Evolutionary conservation across 352 stramenopile genomes (phyloP).

Genomic region (Globisporangium parvum): DNA sequence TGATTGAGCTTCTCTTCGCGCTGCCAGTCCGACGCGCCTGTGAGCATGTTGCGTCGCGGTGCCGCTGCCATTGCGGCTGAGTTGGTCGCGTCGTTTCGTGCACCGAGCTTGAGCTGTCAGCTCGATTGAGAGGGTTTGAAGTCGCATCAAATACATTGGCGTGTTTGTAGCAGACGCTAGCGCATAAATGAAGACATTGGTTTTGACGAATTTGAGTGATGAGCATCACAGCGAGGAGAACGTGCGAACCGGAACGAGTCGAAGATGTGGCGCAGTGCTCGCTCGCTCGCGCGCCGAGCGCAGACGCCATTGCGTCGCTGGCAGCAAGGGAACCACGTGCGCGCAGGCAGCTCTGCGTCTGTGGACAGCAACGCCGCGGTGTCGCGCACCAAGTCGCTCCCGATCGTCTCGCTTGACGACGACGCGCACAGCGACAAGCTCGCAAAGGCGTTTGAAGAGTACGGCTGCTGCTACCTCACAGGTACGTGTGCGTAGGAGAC

Average conservation of each 20-base stretch:
- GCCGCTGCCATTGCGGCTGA: constrained; percentile 5
- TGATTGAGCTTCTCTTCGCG: constrained; percentile 43
- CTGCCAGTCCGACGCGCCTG: constrained; percentile 33
- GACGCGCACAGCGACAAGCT: constrained; percentile 37
- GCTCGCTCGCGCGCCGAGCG: background rate
- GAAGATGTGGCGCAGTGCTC: background rate
- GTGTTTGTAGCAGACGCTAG: background rate
- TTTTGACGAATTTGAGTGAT: too few relatives aligned
- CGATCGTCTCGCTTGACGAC: constrained; percentile 54
- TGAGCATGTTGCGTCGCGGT: constrained; percentile 30
- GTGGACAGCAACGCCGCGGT: constrained; percentile 1
- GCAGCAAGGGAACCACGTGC: constrained; percentile 5
- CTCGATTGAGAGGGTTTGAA: background rate
- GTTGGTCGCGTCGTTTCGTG: background rate
- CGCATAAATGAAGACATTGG: background rate
- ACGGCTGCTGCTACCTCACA: constrained; percentile 69
- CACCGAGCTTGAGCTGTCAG: too few relatives aligned
- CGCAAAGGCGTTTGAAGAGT: constrained; percentile 54
- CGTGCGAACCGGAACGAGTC: background rate
- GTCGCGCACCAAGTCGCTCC: constrained; percentile 23
- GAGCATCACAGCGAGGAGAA: background rate
- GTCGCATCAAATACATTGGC: background rate
- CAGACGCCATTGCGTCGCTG: background rate
- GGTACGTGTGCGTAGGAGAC: constrained; percentile 6
- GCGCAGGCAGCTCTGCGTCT: constrained; percentile 1